Evolutionary conservation across 2,329 filamentous ascomycete species (phyloP).

Genomic region (Xylariales sp.): DNA sequence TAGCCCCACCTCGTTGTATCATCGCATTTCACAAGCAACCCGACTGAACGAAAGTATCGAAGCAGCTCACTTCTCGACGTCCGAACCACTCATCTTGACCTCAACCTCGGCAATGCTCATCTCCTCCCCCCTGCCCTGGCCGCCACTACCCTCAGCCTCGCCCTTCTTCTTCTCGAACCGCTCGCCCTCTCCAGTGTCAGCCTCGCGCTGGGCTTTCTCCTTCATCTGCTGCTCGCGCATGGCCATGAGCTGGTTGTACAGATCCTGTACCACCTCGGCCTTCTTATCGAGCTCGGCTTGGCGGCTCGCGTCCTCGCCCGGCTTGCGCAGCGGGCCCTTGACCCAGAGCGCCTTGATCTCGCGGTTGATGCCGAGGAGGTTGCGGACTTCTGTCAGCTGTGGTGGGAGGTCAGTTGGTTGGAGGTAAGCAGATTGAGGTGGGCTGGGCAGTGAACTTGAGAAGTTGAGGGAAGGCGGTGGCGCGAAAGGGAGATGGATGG

Average conservation of each 20-base stretch:
- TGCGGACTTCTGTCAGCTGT: conserved; percentile 37
- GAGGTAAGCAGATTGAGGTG: background rate
- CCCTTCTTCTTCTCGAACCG: too few species aligned
- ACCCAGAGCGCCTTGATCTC: conserved; percentile 47
- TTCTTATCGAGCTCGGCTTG: conserved; percentile 17
- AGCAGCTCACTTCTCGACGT: too few species aligned
- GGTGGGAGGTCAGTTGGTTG: background rate
- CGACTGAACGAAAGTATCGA: too few species aligned
- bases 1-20: too few species aligned
- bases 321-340: conserved; percentile 39
- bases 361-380: conserved; percentile 41
- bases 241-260: conserved; percentile 25
- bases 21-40: too few species aligned
- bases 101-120: background rate
- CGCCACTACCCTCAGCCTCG: background rate
- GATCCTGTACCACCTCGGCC: conserved; percentile 30
- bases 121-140: background rate
- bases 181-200: too few species aligned
- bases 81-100: background rate
- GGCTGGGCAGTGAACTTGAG: background rate
- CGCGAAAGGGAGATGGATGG: background rate
- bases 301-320: conserved; percentile 34
- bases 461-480: background rate
- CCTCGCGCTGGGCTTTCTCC: background rate
- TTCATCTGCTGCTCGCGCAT: conserved; percentile 15